Evolutionary conservation across 495 filamentous ascomycete genomes (phyloP).

Genomic region (Neohortaea acidophila): DNA sequence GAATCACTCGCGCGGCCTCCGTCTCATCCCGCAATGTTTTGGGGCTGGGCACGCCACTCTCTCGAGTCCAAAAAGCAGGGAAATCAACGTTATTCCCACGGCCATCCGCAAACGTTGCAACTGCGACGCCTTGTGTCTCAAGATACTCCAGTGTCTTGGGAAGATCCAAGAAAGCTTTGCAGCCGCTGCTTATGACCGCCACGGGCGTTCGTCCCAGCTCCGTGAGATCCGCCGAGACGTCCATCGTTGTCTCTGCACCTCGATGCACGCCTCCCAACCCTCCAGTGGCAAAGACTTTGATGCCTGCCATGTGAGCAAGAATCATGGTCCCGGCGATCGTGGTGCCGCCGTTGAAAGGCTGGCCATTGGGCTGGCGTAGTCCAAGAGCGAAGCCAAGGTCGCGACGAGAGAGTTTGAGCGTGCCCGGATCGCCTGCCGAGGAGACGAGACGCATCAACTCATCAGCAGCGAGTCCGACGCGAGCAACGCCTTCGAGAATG

Average conservation of each 20-base stretch:
- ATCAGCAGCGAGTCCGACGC: slow-evolving; percentile 54
- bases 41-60: slow-evolving; percentile 70
- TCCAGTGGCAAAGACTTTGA: slow-evolving; percentile 83
- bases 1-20: slow-evolving; percentile 74
- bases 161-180: slow-evolving; percentile 92
- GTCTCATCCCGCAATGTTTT: slow-evolving; percentile 52
- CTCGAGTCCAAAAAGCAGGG: slow-evolving; percentile 77
- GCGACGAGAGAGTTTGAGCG: slow-evolving; percentile 68
- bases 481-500: slow-evolving; percentile 63
- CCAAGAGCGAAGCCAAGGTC: slow-evolving; percentile 73
- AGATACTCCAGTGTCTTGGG: slow-evolving; percentile 82
- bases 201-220: slow-evolving; percentile 87
- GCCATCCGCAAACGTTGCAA: slow-evolving; percentile 77
- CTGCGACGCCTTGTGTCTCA: slow-evolving; percentile 80
- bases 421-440: slow-evolving; percentile 44
- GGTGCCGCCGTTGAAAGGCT: slow-evolving; percentile 67
- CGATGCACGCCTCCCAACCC: slow-evolving; percentile 83
- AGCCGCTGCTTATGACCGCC: slow-evolving; percentile 75
- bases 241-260: slow-evolving; percentile 70
- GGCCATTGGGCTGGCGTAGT: slow-evolving; percentile 44
- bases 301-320: slow-evolving; percentile 72
- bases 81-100: slow-evolving; percentile 48
- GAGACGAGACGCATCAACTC: slow-evolving; percentile 57
- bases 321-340: slow-evolving; percentile 89
- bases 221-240: slow-evolving; percentile 87